These are phyloP conservation scores for Ramichloridium luteum DNA, from an alignment of 2,329 filamentous ascomycete genomes.

Conservation along the genomic window DNA sequence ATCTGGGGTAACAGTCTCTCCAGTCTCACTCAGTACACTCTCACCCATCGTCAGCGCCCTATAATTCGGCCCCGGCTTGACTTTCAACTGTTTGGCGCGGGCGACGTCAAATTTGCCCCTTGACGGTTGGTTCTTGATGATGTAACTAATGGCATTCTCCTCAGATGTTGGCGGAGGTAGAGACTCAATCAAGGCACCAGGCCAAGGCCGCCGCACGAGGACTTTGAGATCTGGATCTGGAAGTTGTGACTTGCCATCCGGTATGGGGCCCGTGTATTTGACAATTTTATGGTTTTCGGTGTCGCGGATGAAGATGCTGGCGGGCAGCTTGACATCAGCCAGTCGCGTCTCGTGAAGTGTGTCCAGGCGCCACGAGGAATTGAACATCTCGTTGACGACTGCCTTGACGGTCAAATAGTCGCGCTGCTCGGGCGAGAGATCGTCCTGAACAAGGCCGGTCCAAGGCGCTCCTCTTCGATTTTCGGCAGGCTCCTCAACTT, in stretches of 20 bases:
- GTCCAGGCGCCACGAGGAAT: constrained; percentile 63
- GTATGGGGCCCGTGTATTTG: constrained; percentile 56
- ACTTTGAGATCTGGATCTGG: constrained; percentile 52
- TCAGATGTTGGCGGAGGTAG: constrained; percentile 59
- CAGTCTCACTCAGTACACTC: constrained; percentile 51
- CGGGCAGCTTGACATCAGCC: constrained; percentile 53
- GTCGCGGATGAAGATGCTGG: constrained; percentile 57
- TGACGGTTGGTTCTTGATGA: constrained; percentile 62
- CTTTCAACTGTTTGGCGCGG: constrained; percentile 52
- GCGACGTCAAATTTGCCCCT: constrained; percentile 68
- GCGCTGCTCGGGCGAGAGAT: constrained; percentile 30
- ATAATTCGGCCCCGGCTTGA: constrained; percentile 49
- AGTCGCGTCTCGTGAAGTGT: constrained; percentile 55
- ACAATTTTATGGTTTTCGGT: constrained; percentile 50
- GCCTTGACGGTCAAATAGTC: constrained; percentile 36
- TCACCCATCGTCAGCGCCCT: constrained; percentile 49
- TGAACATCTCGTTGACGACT: constrained; percentile 66
- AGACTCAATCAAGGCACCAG: constrained; percentile 48
- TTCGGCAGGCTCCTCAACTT: constrained; percentile 7
- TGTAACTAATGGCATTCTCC: constrained; percentile 66
- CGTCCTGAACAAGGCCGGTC: constrained; percentile 24
- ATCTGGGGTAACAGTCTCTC: constrained; percentile 62
- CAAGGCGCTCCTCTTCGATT: too few species aligned
- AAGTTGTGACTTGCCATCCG: constrained; percentile 34
- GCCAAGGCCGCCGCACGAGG: constrained; percentile 66